Conservation (phyloP, 257 asterid genomes). For the Nicotiana benthamiana region DNA sequence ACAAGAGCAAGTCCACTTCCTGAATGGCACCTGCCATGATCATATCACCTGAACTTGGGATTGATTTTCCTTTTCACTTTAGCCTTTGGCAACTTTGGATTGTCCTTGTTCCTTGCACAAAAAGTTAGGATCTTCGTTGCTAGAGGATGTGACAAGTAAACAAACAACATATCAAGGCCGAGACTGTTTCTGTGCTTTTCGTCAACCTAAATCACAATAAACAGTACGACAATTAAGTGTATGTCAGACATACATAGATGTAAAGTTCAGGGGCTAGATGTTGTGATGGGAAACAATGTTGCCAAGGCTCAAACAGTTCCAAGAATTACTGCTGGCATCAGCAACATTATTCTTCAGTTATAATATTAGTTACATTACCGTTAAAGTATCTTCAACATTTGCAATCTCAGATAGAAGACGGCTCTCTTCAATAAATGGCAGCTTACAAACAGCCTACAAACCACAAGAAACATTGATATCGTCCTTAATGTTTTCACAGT, state of each 20-base stretch:
- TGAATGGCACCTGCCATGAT: neutral
- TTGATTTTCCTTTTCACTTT: slow-evolving; percentile 39
- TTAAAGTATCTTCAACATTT: slow-evolving; percentile 46
- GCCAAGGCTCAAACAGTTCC: no score
- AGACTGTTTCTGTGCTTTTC: slow-evolving; percentile 45
- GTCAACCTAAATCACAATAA: slow-evolving; percentile 36
- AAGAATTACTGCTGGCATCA: no score
- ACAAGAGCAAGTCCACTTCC: neutral
- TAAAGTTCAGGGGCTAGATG: neutral
- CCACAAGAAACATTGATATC: neutral
- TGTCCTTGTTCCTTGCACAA: slow-evolving; percentile 24
- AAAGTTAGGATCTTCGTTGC: slow-evolving; percentile 35
- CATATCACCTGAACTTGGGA: slow-evolving; percentile 35
- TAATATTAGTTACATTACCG: slow-evolving; percentile 25
- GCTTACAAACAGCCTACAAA: slow-evolving; percentile 51
- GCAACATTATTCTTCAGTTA: neutral
- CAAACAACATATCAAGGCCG: slow-evolving; percentile 42
- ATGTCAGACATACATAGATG: neutral
- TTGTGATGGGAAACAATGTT: neutral
- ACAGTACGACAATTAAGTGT: neutral
- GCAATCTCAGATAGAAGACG: slow-evolving; percentile 53
- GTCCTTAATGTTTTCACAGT: no score
- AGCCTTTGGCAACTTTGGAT: slow-evolving; percentile 34
- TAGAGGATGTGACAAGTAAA: slow-evolving; percentile 40
- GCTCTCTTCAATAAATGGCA: slow-evolving; percentile 54